Conservation (phyloP, 2,329 filamentous ascomycete species). For the Verticillium alfalfae region DNA sequence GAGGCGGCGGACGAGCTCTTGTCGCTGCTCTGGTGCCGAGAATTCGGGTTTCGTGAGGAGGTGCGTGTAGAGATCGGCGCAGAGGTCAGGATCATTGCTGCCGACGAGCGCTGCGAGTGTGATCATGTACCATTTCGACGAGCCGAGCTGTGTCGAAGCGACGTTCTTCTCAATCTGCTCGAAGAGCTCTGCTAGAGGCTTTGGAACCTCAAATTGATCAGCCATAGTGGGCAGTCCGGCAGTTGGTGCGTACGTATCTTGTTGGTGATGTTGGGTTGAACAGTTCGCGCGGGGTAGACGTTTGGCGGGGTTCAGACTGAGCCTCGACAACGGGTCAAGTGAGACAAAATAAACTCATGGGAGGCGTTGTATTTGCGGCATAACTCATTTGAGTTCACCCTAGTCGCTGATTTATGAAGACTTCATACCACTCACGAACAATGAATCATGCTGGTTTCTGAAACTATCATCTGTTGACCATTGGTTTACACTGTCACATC, state of each 20-base stretch:
- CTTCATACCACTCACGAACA: too few species aligned
- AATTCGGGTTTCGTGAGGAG: conserved; percentile 43
- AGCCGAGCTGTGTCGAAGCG: conserved; percentile 2
- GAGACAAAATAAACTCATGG: too few species aligned
- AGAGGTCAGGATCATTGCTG: conserved; percentile 32
- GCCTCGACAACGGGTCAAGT: too few species aligned
- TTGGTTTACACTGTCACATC: too few species aligned
- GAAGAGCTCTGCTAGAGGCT: conserved; percentile 2
- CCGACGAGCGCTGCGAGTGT: conserved; percentile 7
- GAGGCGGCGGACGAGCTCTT: conserved; percentile 42
- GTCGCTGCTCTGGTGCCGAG: conserved; percentile 32
- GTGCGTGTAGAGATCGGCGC: conserved; percentile 49
- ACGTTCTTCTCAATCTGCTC: conserved; percentile 6
- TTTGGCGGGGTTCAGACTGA: too few species aligned
- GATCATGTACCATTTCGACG: conserved; percentile 10
- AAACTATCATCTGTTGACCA: too few species aligned
- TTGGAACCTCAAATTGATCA: not conserved
- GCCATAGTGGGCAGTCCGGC: not conserved
- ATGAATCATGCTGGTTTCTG: too few species aligned
- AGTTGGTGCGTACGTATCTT: not conserved
- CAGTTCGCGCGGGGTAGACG: too few species aligned
- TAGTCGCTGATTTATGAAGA: too few species aligned
- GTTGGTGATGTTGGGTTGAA: not conserved
- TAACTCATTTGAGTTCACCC: too few species aligned
- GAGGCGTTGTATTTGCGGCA: too few species aligned